Conservation (phyloP, 495 filamentous ascomycete genomes). For the Pyrenopolyporus hunteri region DNA sequence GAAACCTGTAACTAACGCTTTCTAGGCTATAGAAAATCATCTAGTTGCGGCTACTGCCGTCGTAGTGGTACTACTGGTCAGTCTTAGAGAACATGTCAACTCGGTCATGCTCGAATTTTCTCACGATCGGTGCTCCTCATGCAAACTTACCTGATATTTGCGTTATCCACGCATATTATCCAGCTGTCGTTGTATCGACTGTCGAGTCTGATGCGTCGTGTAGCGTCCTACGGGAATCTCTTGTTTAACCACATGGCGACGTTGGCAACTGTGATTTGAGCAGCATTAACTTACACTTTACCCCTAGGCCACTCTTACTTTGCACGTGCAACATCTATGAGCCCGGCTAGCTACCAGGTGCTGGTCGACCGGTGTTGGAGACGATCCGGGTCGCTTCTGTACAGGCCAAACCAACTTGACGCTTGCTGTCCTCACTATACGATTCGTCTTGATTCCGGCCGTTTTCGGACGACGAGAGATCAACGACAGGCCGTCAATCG, state of each 20-base stretch:
- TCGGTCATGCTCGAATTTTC: conserved; percentile 7
- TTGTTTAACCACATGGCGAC: conserved; percentile 31
- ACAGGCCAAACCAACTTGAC: conserved; percentile 81
- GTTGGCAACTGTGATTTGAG: conserved; percentile 40
- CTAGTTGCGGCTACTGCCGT: conserved; percentile 60
- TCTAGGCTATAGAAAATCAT: conserved; percentile 54
- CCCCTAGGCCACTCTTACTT: conserved; percentile 82
- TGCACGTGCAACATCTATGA: conserved; percentile 69
- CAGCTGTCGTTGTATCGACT: conserved; percentile 8
- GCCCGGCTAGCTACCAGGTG: conserved; percentile 74
- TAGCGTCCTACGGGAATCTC: conserved; percentile 28
- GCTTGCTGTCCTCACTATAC: conserved; percentile 98
- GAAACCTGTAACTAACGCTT: conserved; percentile 21
- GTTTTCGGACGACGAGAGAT: conserved; percentile 74
- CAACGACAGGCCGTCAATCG: conserved; percentile 88
- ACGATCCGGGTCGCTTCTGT: conserved; percentile 81
- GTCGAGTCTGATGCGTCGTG: conserved; percentile 20
- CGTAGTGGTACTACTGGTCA: conserved; percentile 46
- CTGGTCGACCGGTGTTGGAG: conserved; percentile 91
- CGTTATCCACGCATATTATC: conserved; percentile 24
- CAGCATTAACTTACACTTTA: conserved; percentile 36
- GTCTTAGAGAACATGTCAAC: conserved; percentile 48
- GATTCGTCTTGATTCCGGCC: conserved; percentile 76
- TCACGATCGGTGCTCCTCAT: conserved; percentile 26
- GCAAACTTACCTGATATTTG: conserved; percentile 26